phyloP scores from a whole-genome alignment of 257 asterid genomes.

The Thymus mandschuricus region DNA sequence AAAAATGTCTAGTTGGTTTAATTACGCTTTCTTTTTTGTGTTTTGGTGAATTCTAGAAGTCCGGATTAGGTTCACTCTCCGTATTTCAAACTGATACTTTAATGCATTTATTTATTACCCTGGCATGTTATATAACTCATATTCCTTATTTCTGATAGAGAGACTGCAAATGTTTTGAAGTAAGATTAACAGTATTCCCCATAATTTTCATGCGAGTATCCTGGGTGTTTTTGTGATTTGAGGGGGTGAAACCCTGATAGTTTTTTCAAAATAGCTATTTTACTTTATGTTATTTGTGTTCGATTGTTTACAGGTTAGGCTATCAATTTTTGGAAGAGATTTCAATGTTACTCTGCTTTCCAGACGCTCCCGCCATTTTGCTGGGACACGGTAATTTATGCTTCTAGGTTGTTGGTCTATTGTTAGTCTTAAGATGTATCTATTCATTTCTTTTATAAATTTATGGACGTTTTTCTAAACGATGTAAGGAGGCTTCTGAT shows the following conservation, averaged over 20 bases:
- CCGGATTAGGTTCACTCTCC: background rate
- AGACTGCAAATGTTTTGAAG: background rate
- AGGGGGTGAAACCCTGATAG: slow-evolving; percentile 15
- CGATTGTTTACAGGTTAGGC: slow-evolving; percentile 65
- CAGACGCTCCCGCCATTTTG: slow-evolving; percentile 99
- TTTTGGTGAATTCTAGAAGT: slow-evolving; percentile 13
- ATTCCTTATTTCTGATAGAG: slow-evolving; percentile 10
- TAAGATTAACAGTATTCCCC: background rate
- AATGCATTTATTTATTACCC: background rate
- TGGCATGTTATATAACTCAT: slow-evolving; percentile 13
- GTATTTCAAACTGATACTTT: background rate
- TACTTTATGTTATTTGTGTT: slow-evolving; percentile 14
- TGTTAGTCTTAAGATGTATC: slow-evolving; percentile 5
- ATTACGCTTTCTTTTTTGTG: slow-evolving; percentile 15
- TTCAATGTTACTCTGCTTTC: slow-evolving; percentile 83
- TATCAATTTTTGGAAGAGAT: slow-evolving; percentile 94
- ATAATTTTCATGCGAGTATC: background rate
- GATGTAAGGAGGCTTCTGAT: slow-evolving; percentile 10
- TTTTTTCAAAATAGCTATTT: slow-evolving; percentile 7
- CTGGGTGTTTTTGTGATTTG: slow-evolving; percentile 9
- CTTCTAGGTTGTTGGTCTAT: slow-evolving; percentile 13
- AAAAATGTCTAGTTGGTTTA: background rate
- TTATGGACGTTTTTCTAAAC: slow-evolving; percentile 17
- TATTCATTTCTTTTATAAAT: slow-evolving; percentile 1
- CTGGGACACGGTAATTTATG: slow-evolving; percentile 89